A percentile compares a stretch with the other conserved stretches of the same genome.
Evolutionary conservation across 2,329 filamentous ascomycete species (phyloP).

Genomic region (Herpotrichia juniperi): DNA sequence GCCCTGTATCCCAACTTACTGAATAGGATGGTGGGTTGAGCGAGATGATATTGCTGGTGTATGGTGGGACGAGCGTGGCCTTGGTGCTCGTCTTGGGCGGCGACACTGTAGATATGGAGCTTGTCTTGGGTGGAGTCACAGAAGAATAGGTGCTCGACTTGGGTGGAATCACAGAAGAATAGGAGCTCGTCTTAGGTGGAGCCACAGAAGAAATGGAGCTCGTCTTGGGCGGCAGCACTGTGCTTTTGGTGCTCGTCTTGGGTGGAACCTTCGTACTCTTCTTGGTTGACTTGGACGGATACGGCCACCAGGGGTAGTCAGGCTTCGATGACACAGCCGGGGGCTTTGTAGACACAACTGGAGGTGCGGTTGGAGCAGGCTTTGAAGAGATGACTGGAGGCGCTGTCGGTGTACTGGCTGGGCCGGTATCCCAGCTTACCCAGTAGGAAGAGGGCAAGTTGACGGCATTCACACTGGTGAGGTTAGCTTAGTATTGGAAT

Average conservation of each 20-base stretch:
- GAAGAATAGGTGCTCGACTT: too few relatives aligned
- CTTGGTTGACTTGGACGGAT: not conserved
- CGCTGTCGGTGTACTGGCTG: not conserved
- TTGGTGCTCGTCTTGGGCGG: not conserved
- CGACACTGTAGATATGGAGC: not conserved
- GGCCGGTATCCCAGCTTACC: constrained; percentile 4
- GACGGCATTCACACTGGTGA: constrained; percentile 2
- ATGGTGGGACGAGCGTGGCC: not conserved
- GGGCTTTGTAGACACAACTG: not conserved
- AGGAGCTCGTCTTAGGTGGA: constrained; percentile 1
- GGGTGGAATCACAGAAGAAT: too few relatives aligned
- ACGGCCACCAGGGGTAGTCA: not conserved
- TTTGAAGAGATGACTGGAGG: constrained; percentile 1
- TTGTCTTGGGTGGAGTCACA: not conserved
- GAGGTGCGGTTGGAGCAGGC: constrained; percentile 8
- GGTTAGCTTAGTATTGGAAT: constrained; percentile 1
- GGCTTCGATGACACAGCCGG: not conserved
- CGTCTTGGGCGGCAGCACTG: too few relatives aligned
- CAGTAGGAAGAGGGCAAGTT: constrained; percentile 10
- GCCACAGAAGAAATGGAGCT: not conserved
- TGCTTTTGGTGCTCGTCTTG: not conserved
- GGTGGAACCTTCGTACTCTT: not conserved
- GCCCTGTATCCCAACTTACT: constrained; percentile 1
- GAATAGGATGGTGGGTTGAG: not conserved
- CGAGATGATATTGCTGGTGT: not conserved